Conservation (phyloP, 2,329 filamentous ascomycete genomes). For the Dendryphion nanum region DNA sequence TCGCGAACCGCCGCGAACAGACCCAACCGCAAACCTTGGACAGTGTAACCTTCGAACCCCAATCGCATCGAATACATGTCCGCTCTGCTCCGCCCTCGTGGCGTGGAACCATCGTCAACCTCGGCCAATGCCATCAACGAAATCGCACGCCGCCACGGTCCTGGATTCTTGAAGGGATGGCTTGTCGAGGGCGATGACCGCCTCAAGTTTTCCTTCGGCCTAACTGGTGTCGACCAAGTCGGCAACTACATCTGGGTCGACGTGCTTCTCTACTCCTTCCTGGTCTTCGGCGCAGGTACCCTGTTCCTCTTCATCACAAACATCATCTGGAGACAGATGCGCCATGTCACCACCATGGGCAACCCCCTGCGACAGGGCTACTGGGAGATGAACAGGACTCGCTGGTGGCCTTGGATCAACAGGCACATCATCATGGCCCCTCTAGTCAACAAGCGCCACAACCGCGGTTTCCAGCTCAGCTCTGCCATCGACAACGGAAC, state of each 20-base stretch:
- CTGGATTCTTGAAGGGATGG: constrained; percentile 27
- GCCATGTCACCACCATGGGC: constrained; percentile 46
- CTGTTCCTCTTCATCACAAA: constrained; percentile 42
- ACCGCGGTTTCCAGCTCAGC: constrained; percentile 68
- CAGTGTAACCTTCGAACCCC: too few relatives aligned
- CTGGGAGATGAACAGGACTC: constrained; percentile 46
- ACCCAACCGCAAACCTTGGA: too few relatives aligned
- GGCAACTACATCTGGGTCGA: constrained; percentile 49
- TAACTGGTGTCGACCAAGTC: constrained; percentile 48
- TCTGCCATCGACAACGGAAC: constrained; percentile 71
- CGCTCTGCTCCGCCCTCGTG: constrained; percentile 20
- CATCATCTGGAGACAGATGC: constrained; percentile 45
- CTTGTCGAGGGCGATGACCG: constrained; percentile 26
- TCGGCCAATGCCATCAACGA: background rate
- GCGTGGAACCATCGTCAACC: constrained; percentile 15
- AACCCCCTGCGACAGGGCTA: constrained; percentile 43
- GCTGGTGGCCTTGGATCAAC: constrained; percentile 58
- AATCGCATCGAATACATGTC: constrained; percentile 22
- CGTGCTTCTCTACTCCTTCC: constrained; percentile 40
- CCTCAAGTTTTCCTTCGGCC: constrained; percentile 43
- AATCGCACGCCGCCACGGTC: constrained; percentile 15
- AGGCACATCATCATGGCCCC: constrained; percentile 69
- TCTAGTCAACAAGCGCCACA: constrained; percentile 72
- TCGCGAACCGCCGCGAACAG: too few relatives aligned
- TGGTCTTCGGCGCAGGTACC: constrained; percentile 34